Evolutionary conservation across 2,329 filamentous ascomycete species (phyloP).

Genomic region (Colletotrichum destructivum): DNA sequence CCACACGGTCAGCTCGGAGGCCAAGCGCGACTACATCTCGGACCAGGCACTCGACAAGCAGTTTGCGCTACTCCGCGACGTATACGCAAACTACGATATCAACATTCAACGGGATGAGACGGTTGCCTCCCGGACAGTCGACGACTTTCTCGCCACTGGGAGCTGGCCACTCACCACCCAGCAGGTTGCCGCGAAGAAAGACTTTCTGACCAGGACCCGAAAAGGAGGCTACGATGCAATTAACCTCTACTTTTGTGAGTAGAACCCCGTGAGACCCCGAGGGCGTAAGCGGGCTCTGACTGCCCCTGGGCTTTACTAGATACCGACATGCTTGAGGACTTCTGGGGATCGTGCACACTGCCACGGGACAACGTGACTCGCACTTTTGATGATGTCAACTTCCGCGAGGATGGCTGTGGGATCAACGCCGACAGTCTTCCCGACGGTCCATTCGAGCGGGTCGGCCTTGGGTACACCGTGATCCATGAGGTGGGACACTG

Average conservation of each 20-base stretch:
- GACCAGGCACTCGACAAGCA: not conserved
- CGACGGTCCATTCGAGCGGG: not conserved
- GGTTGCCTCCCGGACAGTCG: not conserved
- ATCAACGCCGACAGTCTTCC: not conserved
- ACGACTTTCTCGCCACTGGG: not conserved
- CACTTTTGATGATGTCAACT: not conserved
- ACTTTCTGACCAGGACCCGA: not conserved
- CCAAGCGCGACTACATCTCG: not conserved
- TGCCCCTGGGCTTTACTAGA: not conserved
- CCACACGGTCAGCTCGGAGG: not conserved
- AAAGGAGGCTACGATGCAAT: not conserved
- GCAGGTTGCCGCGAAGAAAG: not conserved
- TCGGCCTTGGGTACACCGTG: not conserved
- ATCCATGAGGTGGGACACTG: not conserved
- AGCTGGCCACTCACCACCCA: not conserved
- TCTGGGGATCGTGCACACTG: not conserved
- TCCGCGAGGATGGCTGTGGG: not conserved
- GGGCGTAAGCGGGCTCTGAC: not conserved
- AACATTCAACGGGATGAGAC: not conserved
- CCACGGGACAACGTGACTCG: not conserved
- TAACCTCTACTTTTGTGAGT: not conserved
- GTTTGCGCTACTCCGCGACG: not conserved
- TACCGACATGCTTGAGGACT: not conserved
- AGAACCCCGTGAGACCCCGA: not conserved
- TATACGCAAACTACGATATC: not conserved